Evolutionary conservation across 768 basidiomycete genomes (phyloP).

Genomic region (Leucogyrophana mollusca): DNA sequence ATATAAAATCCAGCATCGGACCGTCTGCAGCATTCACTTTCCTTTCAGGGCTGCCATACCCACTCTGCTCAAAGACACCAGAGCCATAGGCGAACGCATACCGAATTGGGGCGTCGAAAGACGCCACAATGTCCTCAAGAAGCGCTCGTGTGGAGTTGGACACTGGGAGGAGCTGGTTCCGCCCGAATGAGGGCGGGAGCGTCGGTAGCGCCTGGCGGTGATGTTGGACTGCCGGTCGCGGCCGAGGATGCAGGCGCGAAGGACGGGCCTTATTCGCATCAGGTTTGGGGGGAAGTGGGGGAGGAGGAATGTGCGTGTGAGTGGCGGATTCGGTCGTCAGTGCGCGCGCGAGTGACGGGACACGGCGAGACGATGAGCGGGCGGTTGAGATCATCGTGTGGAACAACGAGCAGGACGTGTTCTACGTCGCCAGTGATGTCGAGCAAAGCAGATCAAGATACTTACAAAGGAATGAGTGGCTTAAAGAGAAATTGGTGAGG

Average conservation of each 20-base stretch:
- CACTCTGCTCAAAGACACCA: slow-evolving; percentile 92
- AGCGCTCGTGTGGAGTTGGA: slow-evolving; percentile 77
- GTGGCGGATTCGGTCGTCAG: slow-evolving; percentile 26
- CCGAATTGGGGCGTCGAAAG: slow-evolving; percentile 88
- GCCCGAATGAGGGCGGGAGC: slow-evolving; percentile 72
- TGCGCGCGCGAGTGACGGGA: slow-evolving; percentile 17
- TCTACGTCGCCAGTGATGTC: no score
- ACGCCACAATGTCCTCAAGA: slow-evolving; percentile 73
- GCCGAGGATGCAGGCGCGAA: slow-evolving; percentile 42
- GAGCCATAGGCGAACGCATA: slow-evolving; percentile 98
- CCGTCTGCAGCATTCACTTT: slow-evolving; percentile 30
- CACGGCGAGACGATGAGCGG: slow-evolving; percentile 9
- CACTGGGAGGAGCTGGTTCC: slow-evolving; percentile 80
- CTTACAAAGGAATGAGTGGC: no score
- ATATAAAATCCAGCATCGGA: slow-evolving; percentile 96
- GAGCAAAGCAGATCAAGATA: no score
- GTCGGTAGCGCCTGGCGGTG: slow-evolving; percentile 40
- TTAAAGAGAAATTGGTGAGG: no score
- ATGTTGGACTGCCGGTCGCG: slow-evolving; percentile 30
- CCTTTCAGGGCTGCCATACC: slow-evolving; percentile 47
- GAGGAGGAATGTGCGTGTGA: slow-evolving; percentile 22
- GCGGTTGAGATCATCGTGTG: slow-evolving; percentile 22
- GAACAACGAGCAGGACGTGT: slow-evolving; percentile 3
- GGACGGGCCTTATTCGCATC: slow-evolving; percentile 27
- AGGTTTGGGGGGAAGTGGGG: slow-evolving; percentile 25